A percentile compares a stretch with the other conserved stretches of the same genome.
These are phyloP conservation scores for Ophiostoma sp. DNA, from an alignment of 2,329 filamentous ascomycete genomes.

Conservation along the genomic window DNA sequence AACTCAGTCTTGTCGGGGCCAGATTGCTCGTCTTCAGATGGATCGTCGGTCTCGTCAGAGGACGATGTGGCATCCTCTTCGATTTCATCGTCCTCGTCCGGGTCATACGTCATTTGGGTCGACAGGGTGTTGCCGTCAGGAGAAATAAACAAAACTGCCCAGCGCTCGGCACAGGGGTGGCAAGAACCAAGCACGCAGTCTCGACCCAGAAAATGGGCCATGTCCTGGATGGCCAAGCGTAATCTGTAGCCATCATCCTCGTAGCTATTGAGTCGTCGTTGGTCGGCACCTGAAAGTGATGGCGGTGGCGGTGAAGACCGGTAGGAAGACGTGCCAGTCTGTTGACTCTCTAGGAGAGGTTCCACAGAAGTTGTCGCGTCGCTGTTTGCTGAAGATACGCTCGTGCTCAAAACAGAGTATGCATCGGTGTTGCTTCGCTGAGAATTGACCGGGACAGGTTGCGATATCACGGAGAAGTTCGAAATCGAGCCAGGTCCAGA, in stretches of 20 bases:
- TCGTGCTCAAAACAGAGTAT: conserved; percentile 70
- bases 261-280: conserved; percentile 51
- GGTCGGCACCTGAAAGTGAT: conserved; percentile 38
- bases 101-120: conserved; percentile 70
- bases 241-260: conserved; percentile 67
- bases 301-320: conserved; percentile 55
- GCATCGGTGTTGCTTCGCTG: conserved; percentile 62
- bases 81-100: conserved; percentile 55
- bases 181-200: conserved; percentile 67
- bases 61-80: conserved; percentile 64
- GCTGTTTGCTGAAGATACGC: conserved; percentile 70
- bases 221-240: conserved; percentile 67
- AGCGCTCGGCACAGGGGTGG: conserved; percentile 79
- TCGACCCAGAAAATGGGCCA: conserved; percentile 64
- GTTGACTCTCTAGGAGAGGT: conserved; percentile 59
- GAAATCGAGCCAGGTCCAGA: conserved; percentile 68
- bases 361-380: conserved; percentile 67
- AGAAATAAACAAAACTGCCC: conserved; percentile 79
- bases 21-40: conserved; percentile 54
- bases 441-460: conserved; percentile 62
- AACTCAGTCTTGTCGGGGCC: conserved; percentile 66
- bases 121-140: conserved; percentile 69
- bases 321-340: conserved; percentile 48
- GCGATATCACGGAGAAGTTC: conserved; percentile 68
- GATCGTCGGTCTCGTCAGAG: conserved; percentile 62